Conservation (phyloP, 1,284 basidiomycete genomes). For the Sporisorium iseilematis-ciliati region DNA sequence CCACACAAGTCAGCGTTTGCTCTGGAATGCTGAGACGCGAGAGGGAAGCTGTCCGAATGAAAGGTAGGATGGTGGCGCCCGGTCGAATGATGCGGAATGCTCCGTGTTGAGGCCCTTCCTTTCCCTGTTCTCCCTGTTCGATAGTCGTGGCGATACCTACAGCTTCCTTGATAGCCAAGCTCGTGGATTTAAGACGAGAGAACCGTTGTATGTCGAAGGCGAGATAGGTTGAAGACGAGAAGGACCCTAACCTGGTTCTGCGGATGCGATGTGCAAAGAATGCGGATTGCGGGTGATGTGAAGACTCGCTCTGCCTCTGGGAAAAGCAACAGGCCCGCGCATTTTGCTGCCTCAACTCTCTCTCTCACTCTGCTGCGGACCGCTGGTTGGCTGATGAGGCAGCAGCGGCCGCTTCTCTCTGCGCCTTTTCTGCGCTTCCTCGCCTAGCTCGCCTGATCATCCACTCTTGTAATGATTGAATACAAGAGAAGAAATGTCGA, state of each 20-base stretch:
- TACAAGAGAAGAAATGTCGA: neutral
- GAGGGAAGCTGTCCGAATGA: neutral
- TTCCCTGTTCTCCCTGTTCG: neutral
- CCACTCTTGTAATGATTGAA: conserved; percentile 8
- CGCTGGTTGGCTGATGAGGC: conserved; percentile 25
- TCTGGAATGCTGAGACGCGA: conserved; percentile 11
- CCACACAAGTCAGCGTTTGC: conserved; percentile 12
- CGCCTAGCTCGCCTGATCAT: conserved; percentile 27
- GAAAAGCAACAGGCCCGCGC: conserved; percentile 22
- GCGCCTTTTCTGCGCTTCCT: conserved; percentile 2
- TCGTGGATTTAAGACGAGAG: conserved; percentile 5
- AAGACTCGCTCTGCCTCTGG: conserved; percentile 13
- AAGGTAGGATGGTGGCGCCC: neutral
- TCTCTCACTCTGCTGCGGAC: conserved; percentile 2
- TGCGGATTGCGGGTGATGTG: conserved; percentile 18
- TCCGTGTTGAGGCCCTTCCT: neutral
- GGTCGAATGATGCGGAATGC: neutral
- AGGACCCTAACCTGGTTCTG: conserved; percentile 10
- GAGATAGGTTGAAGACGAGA: conserved; percentile 12
- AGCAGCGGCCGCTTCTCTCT: conserved; percentile 2
- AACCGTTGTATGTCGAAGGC: conserved; percentile 4
- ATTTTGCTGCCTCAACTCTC: conserved; percentile 8
- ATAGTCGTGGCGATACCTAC: conserved; percentile 20
- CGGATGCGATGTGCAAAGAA: conserved; percentile 31
- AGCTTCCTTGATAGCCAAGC: conserved; percentile 23